phyloP scores from a whole-genome alignment of 768 basidiomycete genomes.

The Brasilioporus rufonigricans region DNA sequence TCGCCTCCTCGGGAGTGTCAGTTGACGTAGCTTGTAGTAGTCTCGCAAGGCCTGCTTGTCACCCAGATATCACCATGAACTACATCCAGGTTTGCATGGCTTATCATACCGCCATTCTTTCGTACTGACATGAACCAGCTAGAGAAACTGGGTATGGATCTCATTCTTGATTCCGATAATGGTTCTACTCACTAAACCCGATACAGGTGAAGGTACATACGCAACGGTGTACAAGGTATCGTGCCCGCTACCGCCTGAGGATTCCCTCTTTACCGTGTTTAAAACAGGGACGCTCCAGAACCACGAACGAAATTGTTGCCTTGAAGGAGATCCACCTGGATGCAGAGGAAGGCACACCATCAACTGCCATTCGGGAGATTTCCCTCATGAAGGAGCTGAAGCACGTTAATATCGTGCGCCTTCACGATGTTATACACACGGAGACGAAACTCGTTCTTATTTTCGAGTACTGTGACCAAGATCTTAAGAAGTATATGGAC shows the following conservation, averaged over 20 bases:
- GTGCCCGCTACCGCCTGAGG: slow-evolving; percentile 3
- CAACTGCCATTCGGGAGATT: slow-evolving; percentile 98
- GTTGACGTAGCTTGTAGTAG: slow-evolving; percentile 1
- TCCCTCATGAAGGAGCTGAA: slow-evolving; percentile 99
- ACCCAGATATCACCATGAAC: slow-evolving; percentile 39
- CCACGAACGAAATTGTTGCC: slow-evolving; percentile 98
- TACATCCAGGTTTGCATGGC: slow-evolving; percentile 50
- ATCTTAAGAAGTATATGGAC: slow-evolving; percentile 99
- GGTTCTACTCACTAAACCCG: slow-evolving; percentile 5
- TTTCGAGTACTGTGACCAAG: slow-evolving; percentile 98
- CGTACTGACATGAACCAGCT: slow-evolving; percentile 45
- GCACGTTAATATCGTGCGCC: slow-evolving; percentile 96
- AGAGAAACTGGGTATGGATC: slow-evolving; percentile 73
- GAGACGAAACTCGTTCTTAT: slow-evolving; percentile 97
- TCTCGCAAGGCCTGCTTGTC: background rate
- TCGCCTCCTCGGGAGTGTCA: slow-evolving; percentile 3
- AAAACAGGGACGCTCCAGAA: slow-evolving; percentile 82
- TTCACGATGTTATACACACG: slow-evolving; percentile 98
- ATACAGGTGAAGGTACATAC: slow-evolving; percentile 84
- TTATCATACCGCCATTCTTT: background rate
- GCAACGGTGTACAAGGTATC: slow-evolving; percentile 95
- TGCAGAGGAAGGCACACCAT: slow-evolving; percentile 98
- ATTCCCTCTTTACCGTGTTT: background rate
- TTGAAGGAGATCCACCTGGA: slow-evolving; percentile 99
- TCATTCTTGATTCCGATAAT: background rate